Base-by-base conservation (phyloP, 1,284 basidiomycete species). In the Takashimella tepidaria region DNA sequence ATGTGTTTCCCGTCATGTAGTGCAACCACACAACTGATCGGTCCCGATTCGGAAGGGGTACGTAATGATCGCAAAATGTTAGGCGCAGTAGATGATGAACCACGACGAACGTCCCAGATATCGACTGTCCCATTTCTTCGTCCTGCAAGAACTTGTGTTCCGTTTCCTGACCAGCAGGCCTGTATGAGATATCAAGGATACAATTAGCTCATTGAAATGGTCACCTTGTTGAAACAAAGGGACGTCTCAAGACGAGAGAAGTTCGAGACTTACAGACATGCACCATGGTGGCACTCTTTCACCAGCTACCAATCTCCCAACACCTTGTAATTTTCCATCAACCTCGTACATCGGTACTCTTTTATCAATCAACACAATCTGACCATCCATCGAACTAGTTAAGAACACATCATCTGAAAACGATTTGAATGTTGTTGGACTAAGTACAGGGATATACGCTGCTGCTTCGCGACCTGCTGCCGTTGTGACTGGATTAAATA, bases 211-310 rank as follows among this genome's bases (percentile, higher is more conserved):
- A n/a, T n/a, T n/a, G n/a, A n/a, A n/a, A n/a, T n/a, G n/a, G n/a
- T n/a, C n/a, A n/a, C n/a, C n/a, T n/a, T n/a, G n/a, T n/a, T n/a
- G n/a, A n/a, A n/a, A n/a, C n/a, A n/a, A n/a, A n/a, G n/a, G n/a
- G n/a, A n/a, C n/a, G n/a, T n/a, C n/a, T n/a, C n/a, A n/a, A n/a
- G n/a, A n/a, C n/a, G n/a, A n/a, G n/a, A n/a, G n/a, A n/a, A n/a
- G n/a, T n/a, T n/a, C n/a, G n/a, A 19, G 19, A 78, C 83, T 70
- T 70, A 89, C 87, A 62, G 91, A 92, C 68, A 93, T 83, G 76
- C 92, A 96, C 93, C 93, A 97, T 1, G 93, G 93, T 21, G 92
- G 91, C 10, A 90, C 91, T 73, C 88, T 89, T 58, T 90, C 88
- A 61, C 86, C 88, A 75, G 92, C 83, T 79, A 86, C 84, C 44